Evolutionary conservation across 371 early-diverging fungal species (phyloP).

Genomic region (Mortierella sp.): DNA sequence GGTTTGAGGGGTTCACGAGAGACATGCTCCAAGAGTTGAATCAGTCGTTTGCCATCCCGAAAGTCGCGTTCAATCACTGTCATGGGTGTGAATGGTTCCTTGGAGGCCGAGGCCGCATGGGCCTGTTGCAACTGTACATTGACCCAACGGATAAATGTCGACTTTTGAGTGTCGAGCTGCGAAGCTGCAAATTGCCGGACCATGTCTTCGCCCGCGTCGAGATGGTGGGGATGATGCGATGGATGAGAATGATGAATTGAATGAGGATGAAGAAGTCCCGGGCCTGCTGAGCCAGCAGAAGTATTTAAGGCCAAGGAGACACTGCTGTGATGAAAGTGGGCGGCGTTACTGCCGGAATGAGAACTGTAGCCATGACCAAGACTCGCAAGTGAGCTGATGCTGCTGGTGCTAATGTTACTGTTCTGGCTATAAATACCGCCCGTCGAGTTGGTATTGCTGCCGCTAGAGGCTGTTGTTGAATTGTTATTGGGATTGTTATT

Average conservation of each 20-base stretch:
- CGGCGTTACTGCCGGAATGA: constrained; percentile 2
- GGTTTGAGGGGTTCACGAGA: constrained; percentile 64
- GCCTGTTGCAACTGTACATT: constrained; percentile 73
- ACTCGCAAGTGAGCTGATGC: constrained; percentile 12
- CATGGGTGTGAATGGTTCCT: constrained; percentile 27
- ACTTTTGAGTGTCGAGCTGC: constrained; percentile 71
- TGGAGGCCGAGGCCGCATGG: constrained; percentile 38
- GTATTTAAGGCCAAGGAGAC: constrained; percentile 31
- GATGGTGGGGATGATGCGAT: constrained; percentile 34
- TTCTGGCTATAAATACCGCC: constrained; percentile 43
- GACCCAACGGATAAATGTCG: constrained; percentile 86
- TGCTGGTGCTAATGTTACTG: constrained; percentile 25
- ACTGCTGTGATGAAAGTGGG: constrained; percentile 24
- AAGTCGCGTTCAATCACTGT: constrained; percentile 66
- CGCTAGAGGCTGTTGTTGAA: constrained; percentile 15
- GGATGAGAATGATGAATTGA: constrained; percentile 4
- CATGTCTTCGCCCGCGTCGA: constrained; percentile 56
- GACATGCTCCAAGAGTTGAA: constrained; percentile 69
- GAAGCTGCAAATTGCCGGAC: constrained; percentile 50
- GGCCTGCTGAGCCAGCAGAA: not conserved
- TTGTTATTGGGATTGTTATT: constrained; percentile 6
- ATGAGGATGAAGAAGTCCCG: constrained; percentile 11
- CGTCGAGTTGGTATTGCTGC: constrained; percentile 1
- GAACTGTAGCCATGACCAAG: constrained; percentile 16
- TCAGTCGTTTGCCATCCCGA: constrained; percentile 70